Evolutionary conservation across 2,329 filamentous ascomycete species (phyloP).

Genomic region (Stemphylium vesicarium): DNA sequence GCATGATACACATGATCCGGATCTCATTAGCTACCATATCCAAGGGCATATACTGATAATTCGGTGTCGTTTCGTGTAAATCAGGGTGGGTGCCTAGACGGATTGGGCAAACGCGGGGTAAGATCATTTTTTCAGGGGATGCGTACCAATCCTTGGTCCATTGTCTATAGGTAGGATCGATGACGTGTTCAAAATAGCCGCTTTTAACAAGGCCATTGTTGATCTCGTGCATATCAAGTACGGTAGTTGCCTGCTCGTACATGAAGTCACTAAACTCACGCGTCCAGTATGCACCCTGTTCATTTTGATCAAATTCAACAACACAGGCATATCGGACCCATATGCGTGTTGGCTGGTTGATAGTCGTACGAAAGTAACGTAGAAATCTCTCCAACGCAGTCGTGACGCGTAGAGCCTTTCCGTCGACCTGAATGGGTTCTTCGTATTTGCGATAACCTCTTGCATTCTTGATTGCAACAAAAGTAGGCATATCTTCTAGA

Average conservation of each 20-base stretch:
- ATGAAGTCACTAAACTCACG: conserved; percentile 12
- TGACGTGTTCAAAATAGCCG: background rate
- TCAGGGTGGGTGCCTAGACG: background rate
- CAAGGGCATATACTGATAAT: conserved; percentile 15
- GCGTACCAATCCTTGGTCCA: background rate
- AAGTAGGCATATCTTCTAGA: background rate
- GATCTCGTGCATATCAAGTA: conserved; percentile 13
- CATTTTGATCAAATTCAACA: background rate
- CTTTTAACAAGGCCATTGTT: conserved; percentile 8
- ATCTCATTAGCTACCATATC: conserved; percentile 12
- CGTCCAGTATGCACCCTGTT: conserved; percentile 9
- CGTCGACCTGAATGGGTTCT: background rate
- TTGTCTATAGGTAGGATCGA: background rate
- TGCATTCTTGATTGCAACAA: background rate
- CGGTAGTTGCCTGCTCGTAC: conserved; percentile 2
- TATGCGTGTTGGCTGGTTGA: background rate
- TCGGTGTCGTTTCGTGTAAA: background rate
- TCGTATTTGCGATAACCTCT: background rate
- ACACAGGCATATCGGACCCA: conserved; percentile 3
- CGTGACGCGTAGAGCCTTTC: background rate
- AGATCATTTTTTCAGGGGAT: background rate
- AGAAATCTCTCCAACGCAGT: background rate
- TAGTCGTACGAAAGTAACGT: background rate
- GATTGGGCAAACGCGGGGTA: background rate
- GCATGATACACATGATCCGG: conserved; percentile 13